Evolutionary conservation across 306 rosid genomes (phyloP).

Genomic region (Sicyos baderoa): DNA sequence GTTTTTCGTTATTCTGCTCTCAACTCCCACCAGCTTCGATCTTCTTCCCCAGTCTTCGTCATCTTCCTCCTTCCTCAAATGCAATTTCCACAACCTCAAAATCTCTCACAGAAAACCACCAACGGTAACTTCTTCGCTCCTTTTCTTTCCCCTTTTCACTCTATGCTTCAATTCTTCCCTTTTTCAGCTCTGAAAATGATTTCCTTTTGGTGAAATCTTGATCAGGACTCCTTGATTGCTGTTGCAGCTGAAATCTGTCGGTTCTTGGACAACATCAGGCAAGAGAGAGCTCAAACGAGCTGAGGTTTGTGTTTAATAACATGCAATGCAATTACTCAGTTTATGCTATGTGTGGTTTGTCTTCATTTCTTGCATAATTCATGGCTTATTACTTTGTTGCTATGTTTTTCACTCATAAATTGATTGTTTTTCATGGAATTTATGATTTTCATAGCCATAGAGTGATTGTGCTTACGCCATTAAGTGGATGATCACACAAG

Average conservation of each 20-base stretch:
- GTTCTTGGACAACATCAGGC: not conserved
- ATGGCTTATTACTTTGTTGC: not conserved
- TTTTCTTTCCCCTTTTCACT: not conserved
- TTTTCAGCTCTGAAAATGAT: not conserved
- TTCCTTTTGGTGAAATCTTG: not conserved
- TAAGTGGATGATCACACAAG: not conserved
- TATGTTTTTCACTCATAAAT: not conserved
- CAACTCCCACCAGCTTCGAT: slow-evolving; percentile 7
- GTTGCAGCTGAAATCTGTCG: not conserved
- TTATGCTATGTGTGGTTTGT: not conserved
- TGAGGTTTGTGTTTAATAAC: not conserved
- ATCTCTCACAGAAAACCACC: not conserved
- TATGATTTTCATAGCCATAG: not conserved
- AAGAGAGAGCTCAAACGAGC: not conserved
- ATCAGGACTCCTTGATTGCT: not conserved
- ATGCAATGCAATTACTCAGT: slow-evolving; percentile 13
- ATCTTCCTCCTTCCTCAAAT: not conserved
- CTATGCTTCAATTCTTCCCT: not conserved
- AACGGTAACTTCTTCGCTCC: not conserved
- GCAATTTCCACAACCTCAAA: not conserved
- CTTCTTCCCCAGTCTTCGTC: slow-evolving; percentile 11
- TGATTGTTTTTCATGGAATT: not conserved
- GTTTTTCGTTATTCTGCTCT: too few relatives aligned
- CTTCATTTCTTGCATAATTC: not conserved
- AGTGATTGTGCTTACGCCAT: not conserved